Percentiles rank a stretch among this genome's conserved stretches.
Conservation (phyloP, 73 alveolate species). For the Uronychia binucleata region DNA sequence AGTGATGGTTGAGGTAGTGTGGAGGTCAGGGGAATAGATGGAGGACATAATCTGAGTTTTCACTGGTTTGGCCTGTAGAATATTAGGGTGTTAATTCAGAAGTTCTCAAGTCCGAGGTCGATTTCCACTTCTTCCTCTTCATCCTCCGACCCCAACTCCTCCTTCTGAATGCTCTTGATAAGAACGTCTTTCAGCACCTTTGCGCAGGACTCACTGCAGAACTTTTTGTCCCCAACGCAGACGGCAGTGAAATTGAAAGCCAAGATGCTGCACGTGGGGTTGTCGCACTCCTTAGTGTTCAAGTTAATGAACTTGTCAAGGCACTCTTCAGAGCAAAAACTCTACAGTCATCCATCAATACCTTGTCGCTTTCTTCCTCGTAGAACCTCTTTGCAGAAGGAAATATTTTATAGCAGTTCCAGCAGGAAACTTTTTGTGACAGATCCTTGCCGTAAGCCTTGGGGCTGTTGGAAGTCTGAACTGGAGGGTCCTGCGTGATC, state of each 20-base stretch:
- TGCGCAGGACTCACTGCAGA: background rate
- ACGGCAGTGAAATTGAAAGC: background rate
- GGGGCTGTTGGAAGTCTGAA: background rate
- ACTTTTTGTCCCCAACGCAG: background rate
- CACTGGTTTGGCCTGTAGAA: too few species aligned
- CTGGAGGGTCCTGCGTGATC: background rate
- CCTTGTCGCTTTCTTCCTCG: conserved; percentile 38
- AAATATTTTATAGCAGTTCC: conserved; percentile 60
- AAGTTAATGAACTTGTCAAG: background rate
- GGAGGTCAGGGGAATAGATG: too few species aligned
- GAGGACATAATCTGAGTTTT: too few species aligned
- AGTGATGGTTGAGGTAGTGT: too few species aligned
- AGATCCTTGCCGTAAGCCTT: conserved; percentile 4
- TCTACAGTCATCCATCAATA: conserved; percentile 51
- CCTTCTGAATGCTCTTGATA: background rate
- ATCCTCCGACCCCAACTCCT: background rate
- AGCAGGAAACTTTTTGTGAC: conserved; percentile 41
- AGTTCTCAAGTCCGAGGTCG: background rate
- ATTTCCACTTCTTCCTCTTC: background rate
- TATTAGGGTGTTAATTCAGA: too few species aligned
- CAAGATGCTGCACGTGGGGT: background rate
- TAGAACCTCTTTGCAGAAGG: conserved; percentile 6
- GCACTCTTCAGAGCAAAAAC: conserved; percentile 58
- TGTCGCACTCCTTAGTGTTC: conserved; percentile 25
- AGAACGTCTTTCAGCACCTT: background rate